Base-by-base conservation (phyloP, 768 basidiomycete genomes). In the Macrocybe gigantea region DNA sequence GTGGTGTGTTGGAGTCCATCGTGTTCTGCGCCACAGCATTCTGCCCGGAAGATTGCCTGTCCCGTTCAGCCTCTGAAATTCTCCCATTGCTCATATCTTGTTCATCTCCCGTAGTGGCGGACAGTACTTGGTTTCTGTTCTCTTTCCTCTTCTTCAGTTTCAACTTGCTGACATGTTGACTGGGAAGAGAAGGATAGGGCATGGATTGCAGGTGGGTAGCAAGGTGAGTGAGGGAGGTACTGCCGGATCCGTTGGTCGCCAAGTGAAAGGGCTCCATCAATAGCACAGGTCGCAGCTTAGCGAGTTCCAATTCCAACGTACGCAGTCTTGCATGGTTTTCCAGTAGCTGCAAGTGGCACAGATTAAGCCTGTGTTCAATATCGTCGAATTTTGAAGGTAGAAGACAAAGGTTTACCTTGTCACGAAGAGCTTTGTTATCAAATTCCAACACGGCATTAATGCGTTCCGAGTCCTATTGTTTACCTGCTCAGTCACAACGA, bases 201-300 rank as follows among this genome's bases (percentile, higher is more conserved):
- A 63, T 45, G 29, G 55, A 54, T 3, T 58, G 46, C 22, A 63
- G 54, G 53, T 55, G 56, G 31, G 59, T 49, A 36, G 58, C 53
- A 12, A 57, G 54, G 53, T 45, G 59, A 32, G 44, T 53, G 46
- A 53, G 56, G 44, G 52, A 64, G 33, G 48, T 48, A 43, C 36
- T 48, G 45, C 49, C 52, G 38, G 44, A 54, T 49, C 61, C 49
- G 8, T 53, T 41, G 38, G 52, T 44, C 36, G 67, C 54, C 22
- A 22, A 4, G 22, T 22, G 22, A 14, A 64, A 68, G 13, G 83
- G 78, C 41, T 83, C 79, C 74, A 87, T 79, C 10, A 87, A 66
- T 39, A 90, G 71, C 33, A 88, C 62, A 0, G 88, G 88, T 41
- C 80, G 79, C 32, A 90, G 72, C 51, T 79, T 78, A 2, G 68